Base-by-base conservation (phyloP, 495 filamentous ascomycete genomes). In the Peziza echinospora region DNA sequence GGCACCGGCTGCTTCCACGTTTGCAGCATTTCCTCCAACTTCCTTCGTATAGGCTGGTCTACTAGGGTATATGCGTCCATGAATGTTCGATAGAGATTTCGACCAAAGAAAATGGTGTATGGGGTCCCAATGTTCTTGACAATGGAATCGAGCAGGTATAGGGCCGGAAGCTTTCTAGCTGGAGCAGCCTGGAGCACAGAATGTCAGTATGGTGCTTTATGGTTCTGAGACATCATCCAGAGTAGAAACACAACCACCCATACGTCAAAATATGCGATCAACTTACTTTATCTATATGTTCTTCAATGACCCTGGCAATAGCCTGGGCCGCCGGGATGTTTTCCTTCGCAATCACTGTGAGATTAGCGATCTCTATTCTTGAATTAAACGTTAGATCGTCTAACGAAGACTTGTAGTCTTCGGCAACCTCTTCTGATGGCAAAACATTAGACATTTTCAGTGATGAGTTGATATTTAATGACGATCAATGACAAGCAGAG, bases 41-140 rank as follows among this genome's bases (percentile, higher is more conserved):
- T 87, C 47, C 76, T 71, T 53, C 89, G 71, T n/a, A 82, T 82
- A 34, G 67, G 65, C 44, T 67, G 67, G 55, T 93, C 84, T 49
- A 94, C 84, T 53, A 89, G 69, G 5, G 76, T 77, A 60, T 94
- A 97, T 45, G 91, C 83, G 52, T 84, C 78, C 85, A 97, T 94
- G 60, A 93, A 97, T 16, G 82, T 93, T 52, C 75, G 71, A 61
- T 83, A 96, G 48, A 97, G 73, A 61, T 87, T 85, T 17, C 81
- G 77, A 28, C 89, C 82, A 50, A 97, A 77, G 60, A 89, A 94
- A 5, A 93, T 70, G 1, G 84, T 92, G 63, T 96, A 97, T 42
- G 89, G 91, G 0, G 85, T 93, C 22, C 91, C 91, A 47, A 96
- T 85, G 70, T 96, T 96, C 66, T 97, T 97, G 56, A 89, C 89